A percentile compares a stretch with the other conserved stretches of the same genome.
Conservation (phyloP, 2,329 filamentous ascomycete genomes). For the Metarhizium humberi region DNA sequence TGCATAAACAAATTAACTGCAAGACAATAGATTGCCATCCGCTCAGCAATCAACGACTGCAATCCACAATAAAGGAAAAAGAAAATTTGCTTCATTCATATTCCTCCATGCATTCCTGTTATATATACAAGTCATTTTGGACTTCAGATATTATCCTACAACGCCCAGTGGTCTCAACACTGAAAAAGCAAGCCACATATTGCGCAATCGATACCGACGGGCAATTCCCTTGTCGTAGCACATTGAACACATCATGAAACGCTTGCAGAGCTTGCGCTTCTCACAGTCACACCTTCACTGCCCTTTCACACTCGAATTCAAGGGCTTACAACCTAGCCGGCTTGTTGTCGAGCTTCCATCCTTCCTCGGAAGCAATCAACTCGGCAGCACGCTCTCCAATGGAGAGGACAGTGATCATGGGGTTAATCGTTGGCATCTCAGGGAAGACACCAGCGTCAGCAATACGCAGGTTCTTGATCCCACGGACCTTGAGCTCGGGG, state of each 20-base stretch:
- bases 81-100: not conserved
- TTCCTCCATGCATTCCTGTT: not conserved
- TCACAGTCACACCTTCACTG: not conserved
- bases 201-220: not conserved
- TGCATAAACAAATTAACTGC: not conserved
- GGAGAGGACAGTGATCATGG: conserved; percentile 80
- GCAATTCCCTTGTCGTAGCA: not conserved
- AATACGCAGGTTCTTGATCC: conserved; percentile 65
- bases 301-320: not conserved
- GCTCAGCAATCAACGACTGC: too few species aligned
- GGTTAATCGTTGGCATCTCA: conserved; percentile 78
- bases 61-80: too few species aligned
- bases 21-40: not conserved
- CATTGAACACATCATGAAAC: not conserved
- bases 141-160: not conserved
- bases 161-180: not conserved
- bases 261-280: not conserved
- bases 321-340: conserved; percentile 21
- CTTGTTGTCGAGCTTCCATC: conserved; percentile 25
- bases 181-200: not conserved
- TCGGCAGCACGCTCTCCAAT: conserved; percentile 80
- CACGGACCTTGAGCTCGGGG: conserved; percentile 59
- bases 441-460: conserved; percentile 85
- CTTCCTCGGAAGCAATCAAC: conserved; percentile 63
- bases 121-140: not conserved